Evolutionary conservation across 1,139 yeast species (phyloP), one percentile per base, ranked within the genome.

Genomic region (Pichia sp.): DNA sequence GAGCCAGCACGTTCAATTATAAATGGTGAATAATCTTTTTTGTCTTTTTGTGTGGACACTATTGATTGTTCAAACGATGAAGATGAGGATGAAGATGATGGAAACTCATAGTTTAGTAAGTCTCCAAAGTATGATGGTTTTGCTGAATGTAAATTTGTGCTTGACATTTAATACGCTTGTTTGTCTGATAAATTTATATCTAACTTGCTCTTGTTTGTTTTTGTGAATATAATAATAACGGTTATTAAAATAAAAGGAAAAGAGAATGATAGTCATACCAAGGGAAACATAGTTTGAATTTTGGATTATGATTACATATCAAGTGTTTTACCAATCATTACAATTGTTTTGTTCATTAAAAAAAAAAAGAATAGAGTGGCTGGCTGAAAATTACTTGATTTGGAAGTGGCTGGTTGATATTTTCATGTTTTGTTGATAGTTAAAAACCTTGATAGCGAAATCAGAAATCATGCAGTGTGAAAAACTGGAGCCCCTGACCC

Each of bases 111-210:
- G 3, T 41, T 42, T 7, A 42, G 5, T 31, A 50, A 58, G 38
- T 56, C 58, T 10, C 61, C 60, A 34, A 54, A 42, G 33, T 57
- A 57, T 18, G 58, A 54, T 34, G 54, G 57, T 29, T 49, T 54
- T 19, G 55, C 41, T 14, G 42, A 45, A 45, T 56, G 55, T 5
- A 13, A 34, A 28, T 41, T 36, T n/a, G 51, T 25, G 50, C 47
- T 52, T 39, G 42, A 22, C 28, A 39, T 39, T 39, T 13, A 30
- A 18, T 29, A 11, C 16, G 16, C 18, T n/a, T 42, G 3, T 19
- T 11, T 18, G 6, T 10, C 14, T 19, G 10, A 22, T 22, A 22
- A 22, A 22, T 22, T 22, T 22, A 22, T 38, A 22, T 39, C 14
- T 11, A 36, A 10, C 25, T 36, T 36, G 34, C 6, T 13, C 16